Evolutionary conservation across 2,329 filamentous ascomycete species (phyloP), one percentile per base, ranked within the genome.

Genomic region (Beauveria varroae): DNA sequence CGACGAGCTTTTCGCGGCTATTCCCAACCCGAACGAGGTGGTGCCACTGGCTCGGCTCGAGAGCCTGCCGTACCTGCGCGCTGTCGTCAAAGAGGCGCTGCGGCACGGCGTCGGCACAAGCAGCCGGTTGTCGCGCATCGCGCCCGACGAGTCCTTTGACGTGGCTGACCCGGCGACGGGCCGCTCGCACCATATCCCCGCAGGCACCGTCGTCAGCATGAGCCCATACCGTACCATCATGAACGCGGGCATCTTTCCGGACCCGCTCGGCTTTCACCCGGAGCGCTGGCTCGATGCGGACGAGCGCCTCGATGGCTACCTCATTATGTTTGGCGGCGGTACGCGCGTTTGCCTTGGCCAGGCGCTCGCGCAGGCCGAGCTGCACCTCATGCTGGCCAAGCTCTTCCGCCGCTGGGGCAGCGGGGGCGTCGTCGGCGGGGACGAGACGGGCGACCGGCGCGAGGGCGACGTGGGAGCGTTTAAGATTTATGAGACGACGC

Each of bases 11-110:
- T 72, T 72, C 51, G 68, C 65, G 3, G 71, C 69, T 5, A 71
- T 75, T 10, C 70, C 74, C 1, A 65, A 74, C 46, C 65, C 68
- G 12, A 62, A 69, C 49, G 67, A 70, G 52, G 59, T 66, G 2
- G 62, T 68, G 5, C 64, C 72, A 6, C 63, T 73, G 14, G 66
- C 70, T 3, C 63, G 66, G 49, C 66, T 76, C 2, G 72, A 75
- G 59, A 69, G 64, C 46, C 66, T 78, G 30, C 74, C 74, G 0
- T 82, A 81, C 64, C 73, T 83, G 28, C 69, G 75, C 30, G 79
- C 78, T n/a, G 78, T 82, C 3, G 73, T 84, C 60, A 79, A 77
- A 52, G 81, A 84, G 68, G 72, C 78, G 0, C 71, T 82, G 65
- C 76, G 82, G 7, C 69, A 81, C 5, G 76, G 80, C 57, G 77